These are phyloP conservation scores for Aspergillus felis DNA, from an alignment of 2,329 filamentous ascomycete genomes.

Conservation along the genomic window DNA sequence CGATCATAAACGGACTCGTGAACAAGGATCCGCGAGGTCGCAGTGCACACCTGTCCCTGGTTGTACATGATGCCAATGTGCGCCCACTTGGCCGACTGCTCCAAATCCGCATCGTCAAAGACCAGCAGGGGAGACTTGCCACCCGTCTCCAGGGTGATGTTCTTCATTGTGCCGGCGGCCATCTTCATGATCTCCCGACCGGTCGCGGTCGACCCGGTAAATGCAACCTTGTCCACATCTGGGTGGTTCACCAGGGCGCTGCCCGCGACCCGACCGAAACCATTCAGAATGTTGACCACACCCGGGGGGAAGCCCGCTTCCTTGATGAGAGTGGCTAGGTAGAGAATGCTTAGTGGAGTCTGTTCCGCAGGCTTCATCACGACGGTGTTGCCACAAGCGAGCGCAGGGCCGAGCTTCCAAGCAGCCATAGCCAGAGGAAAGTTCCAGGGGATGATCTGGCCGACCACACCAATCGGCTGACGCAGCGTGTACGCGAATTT, in stretches of 20 bases:
- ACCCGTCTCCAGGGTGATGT: conserved; percentile 46
- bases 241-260: conserved; percentile 28
- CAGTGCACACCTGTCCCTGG: conserved; percentile 34
- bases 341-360: conserved; percentile 32
- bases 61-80: conserved; percentile 52
- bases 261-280: conserved; percentile 28
- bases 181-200: conserved; percentile 36
- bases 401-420: conserved; percentile 34
- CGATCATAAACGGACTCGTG: conserved; percentile 45
- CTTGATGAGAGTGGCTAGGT: conserved; percentile 30
- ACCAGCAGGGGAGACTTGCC: conserved; percentile 64
- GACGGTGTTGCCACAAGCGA: conserved; percentile 34
- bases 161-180: conserved; percentile 33
- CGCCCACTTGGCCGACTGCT: conserved; percentile 66
- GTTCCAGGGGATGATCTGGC: conserved; percentile 88
- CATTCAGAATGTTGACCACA: conserved; percentile 34
- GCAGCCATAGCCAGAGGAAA: conserved; percentile 75
- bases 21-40: conserved; percentile 51
- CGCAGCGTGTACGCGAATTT: conserved; percentile 80
- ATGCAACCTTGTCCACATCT: conserved; percentile 34
- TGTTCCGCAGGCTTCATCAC: conserved; percentile 34
- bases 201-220: conserved; percentile 32
- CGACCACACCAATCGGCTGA: conserved; percentile 77
- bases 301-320: conserved; percentile 34
- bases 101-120: conserved; percentile 63